phyloP scores from a whole-genome alignment of 768 basidiomycete genomes.

The Suillus plorans region DNA sequence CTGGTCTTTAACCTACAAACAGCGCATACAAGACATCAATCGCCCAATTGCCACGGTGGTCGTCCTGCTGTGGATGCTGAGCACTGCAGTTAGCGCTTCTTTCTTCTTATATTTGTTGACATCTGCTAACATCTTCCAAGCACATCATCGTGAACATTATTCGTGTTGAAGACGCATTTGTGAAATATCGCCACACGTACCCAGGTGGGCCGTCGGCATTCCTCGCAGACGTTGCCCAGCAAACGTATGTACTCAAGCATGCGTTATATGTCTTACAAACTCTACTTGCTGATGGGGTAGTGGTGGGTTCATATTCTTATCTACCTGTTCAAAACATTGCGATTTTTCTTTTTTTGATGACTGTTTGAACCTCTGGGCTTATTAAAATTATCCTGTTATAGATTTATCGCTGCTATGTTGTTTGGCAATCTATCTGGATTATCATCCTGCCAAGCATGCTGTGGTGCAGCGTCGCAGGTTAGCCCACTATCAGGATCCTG shows the following conservation, averaged over 20 bases:
- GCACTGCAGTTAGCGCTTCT: not conserved
- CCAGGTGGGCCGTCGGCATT: not conserved
- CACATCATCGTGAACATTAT: not conserved
- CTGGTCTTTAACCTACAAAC: not conserved
- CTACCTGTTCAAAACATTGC: not conserved
- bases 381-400: not conserved
- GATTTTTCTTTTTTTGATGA: not conserved
- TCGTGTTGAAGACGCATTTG: not conserved
- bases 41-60: not conserved
- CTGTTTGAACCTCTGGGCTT: not conserved
- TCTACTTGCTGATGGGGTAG: not conserved
- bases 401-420: not conserved
- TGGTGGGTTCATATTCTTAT: not conserved
- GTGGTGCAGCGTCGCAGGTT: not conserved
- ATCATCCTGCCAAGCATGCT: not conserved
- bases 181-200: not conserved
- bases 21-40: not conserved
- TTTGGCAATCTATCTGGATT: not conserved
- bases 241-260: not conserved
- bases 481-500: not conserved
- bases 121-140: not conserved
- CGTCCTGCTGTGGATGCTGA: not conserved
- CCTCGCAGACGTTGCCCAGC: not conserved
- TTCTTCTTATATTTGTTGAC: not conserved
- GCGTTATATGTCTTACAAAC: not conserved